Conservation (phyloP, 805 yeast genomes). For the Nakazawaea ernobii region DNA sequence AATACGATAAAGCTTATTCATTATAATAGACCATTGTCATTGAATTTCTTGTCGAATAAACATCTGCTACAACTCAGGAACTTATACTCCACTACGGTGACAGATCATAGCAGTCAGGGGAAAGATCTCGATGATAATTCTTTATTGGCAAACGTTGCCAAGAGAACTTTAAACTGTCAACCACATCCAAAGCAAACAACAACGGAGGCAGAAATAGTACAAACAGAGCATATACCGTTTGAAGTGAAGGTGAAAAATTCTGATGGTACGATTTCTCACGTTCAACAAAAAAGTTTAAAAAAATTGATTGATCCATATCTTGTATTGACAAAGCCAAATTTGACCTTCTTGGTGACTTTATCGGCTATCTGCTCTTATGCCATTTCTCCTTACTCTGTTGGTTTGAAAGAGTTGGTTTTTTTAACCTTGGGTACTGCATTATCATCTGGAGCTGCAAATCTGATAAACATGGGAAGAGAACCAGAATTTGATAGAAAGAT, state of each 20-base stretch:
- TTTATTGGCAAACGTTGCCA: conserved; percentile 33
- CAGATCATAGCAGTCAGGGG: not conserved
- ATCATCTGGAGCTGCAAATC: conserved; percentile 91
- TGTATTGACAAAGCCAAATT: conserved; percentile 84
- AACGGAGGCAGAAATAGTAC: conserved; percentile 1
- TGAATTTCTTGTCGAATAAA: conserved; percentile 6
- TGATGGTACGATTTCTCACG: too few species aligned
- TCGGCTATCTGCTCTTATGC: conserved; percentile 95
- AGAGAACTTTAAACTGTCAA: conserved; percentile 39
- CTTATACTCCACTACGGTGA: conserved; percentile 6
- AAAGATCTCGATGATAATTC: conserved; percentile 9
- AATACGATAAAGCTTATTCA: not conserved
- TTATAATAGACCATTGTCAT: not conserved
- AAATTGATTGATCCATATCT: conserved; percentile 55
- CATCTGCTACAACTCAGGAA: conserved; percentile 1
- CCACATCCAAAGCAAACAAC: conserved; percentile 15
- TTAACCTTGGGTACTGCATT: conserved; percentile 82
- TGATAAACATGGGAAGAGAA: conserved; percentile 95
- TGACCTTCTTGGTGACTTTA: conserved; percentile 81
- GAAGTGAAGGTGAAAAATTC: conserved; percentile 33
- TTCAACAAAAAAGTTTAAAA: conserved; percentile 24
- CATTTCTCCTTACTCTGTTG: conserved; percentile 76
- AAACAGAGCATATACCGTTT: conserved; percentile 44
- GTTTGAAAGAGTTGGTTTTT: conserved; percentile 62
- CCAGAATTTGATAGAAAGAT: conserved; percentile 82